phyloP scores from a whole-genome alignment of 257 asterid genomes.

The Nicotiana sylvestris region DNA sequence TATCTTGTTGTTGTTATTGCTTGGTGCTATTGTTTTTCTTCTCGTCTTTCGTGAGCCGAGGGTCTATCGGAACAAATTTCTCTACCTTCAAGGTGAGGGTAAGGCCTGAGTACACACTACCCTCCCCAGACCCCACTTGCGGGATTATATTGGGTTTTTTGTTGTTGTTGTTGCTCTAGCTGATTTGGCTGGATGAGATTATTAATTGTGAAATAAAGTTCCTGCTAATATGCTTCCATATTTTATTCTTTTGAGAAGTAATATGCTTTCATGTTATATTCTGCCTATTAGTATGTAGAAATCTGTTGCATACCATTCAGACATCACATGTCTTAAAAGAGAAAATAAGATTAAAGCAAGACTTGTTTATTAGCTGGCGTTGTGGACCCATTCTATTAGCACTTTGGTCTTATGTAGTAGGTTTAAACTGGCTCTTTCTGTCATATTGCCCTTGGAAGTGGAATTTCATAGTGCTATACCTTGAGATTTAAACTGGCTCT shows the following conservation, averaged over 20 bases:
- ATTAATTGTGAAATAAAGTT: constrained; percentile 4
- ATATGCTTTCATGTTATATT: background rate
- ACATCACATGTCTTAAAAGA: background rate
- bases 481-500: background rate
- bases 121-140: too few relatives aligned
- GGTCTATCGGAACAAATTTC: too few relatives aligned
- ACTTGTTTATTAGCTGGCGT: background rate
- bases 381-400: background rate
- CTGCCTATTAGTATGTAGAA: background rate
- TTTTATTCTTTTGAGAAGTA: background rate
- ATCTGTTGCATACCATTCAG: background rate
- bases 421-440: background rate
- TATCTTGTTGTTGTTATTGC: too few relatives aligned
- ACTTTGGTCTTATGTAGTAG: constrained; percentile 1
- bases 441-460: background rate
- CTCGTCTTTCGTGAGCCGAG: too few relatives aligned
- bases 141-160: too few relatives aligned
- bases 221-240: background rate
- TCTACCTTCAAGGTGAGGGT: too few relatives aligned
- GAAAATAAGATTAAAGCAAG: background rate
- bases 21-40: too few relatives aligned
- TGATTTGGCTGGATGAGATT: background rate
- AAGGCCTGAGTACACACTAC: too few relatives aligned
- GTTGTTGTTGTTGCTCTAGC: background rate
- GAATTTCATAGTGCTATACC: background rate